Base-by-base conservation (phyloP, 768 basidiomycete species). In the Collybia nuda region DNA sequence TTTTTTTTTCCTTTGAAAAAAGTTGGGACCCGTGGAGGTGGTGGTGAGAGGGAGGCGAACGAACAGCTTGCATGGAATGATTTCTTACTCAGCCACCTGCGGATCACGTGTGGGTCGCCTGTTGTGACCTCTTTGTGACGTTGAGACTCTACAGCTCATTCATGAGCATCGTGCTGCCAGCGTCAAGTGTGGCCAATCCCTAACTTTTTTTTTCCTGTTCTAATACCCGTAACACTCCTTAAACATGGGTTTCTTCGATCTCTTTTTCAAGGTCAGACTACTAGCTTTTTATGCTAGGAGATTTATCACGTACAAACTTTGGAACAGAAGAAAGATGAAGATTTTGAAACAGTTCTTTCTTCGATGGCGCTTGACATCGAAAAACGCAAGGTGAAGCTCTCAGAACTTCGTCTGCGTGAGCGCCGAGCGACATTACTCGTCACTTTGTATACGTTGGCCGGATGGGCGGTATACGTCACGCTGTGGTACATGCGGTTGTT, bases 351-450 rank as follows among this genome's bases (percentile, higher is more conserved):
- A 18, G 69, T 90, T 50, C 80, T 94, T 23, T 78, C 85, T 19
- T 67, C 72, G 40, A 76, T 94, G 47, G 84, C 85, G 7, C 65
- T 71, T 19, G 81, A 88, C 61, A 86, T 94, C 49, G 79, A 84
- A 61, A 83, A 86, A 53, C 82, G 88, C 12, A 86, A 90, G 67
- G 75, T 80, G 37, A 78, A 80, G 51, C 80, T 94, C 14, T 82
- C 86, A 1, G 92, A 92, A 62, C 88, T 96, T 56, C 84, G 90
- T n/a, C 69, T 90, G 48, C 82, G 93, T 37, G 91, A 96, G 67
- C 81, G 90, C 24, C 77, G 92, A 7, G 77, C 90, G 1, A 88
- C 87, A 17, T 73, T 92, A 44, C 74, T 87, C 40, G 84, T 85
- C 43, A 92, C 93, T 0, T 63, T 92, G 2, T 93, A 91, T 64